Percentiles rank a stretch among this genome's conserved stretches.
Conservation (phyloP, 805 yeast species). For the Hermanozyma aechmeae region DNA sequence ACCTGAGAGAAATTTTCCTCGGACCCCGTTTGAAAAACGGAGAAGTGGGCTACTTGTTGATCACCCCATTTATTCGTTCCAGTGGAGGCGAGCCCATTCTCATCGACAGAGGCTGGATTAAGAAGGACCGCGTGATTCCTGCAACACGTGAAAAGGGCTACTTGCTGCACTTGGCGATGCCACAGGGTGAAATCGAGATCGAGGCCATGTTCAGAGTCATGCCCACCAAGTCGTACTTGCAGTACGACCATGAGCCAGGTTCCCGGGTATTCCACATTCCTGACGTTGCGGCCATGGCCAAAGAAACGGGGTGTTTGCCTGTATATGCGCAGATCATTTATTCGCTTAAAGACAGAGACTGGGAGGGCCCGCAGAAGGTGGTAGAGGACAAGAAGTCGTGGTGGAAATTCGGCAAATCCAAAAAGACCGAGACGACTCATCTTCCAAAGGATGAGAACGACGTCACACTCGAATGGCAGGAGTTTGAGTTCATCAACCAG, state of each 20-base stretch:
- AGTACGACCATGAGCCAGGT: slow-evolving; percentile 61
- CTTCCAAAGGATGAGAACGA: slow-evolving; percentile 16
- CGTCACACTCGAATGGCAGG: slow-evolving; percentile 29
- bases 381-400: slow-evolving; percentile 1
- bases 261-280: slow-evolving; percentile 67
- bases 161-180: slow-evolving; percentile 63
- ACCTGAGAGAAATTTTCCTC: slow-evolving; percentile 79
- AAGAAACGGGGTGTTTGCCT: slow-evolving; percentile 56
- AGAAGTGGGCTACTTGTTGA: slow-evolving; percentile 64
- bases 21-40: slow-evolving; percentile 77
- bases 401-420: slow-evolving; percentile 3
- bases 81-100: slow-evolving; percentile 71
- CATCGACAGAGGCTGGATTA: slow-evolving; percentile 89
- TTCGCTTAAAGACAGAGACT: slow-evolving; percentile 57
- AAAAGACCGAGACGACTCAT: slow-evolving; percentile 10
- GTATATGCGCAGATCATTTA: slow-evolving; percentile 68
- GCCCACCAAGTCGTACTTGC: slow-evolving; percentile 50
- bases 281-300: slow-evolving; percentile 76
- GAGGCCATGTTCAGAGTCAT: slow-evolving; percentile 68
- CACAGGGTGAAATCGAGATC: slow-evolving; percentile 62
- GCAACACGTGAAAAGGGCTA: slow-evolving; percentile 35
- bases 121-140: slow-evolving; percentile 56
- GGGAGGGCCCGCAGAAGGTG: slow-evolving; percentile 12
- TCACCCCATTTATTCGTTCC: slow-evolving; percentile 72
- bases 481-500: slow-evolving; percentile 51